Evolutionary conservation across 2,329 filamentous ascomycete species (phyloP), one percentile per base, ranked within the genome.

Genomic region (Apiospora pterosperma): DNA sequence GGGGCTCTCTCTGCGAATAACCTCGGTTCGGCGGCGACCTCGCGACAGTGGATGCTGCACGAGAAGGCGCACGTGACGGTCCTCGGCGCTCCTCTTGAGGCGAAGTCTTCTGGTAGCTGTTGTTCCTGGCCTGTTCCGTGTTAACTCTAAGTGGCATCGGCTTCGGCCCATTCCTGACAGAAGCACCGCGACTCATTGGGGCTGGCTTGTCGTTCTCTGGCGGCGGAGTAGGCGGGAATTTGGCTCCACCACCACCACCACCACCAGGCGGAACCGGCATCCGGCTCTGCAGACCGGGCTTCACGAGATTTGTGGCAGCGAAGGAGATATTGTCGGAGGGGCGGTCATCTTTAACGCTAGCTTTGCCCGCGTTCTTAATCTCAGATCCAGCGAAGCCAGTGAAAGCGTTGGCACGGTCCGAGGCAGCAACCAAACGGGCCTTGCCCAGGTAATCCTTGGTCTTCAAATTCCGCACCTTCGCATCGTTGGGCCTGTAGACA

Each of bases 361-460:
- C 69, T 72, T 84, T 85, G 41, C 79, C 82, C 62, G 85, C 87
- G 76, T 89, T 92, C 80, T 92, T 93, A 68, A 92, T 89, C 76
- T 93, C 93, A 2, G 88, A 88, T 55, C 90, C 92, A 67, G 90
- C 84, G 76, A 94, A 95, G 55, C 92, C 92, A 55, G 91, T 95
- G 72, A 92, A 96, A 31, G 89, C 90, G 77, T 94, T 95, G 68
- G 86, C 81, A 63, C 90, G 86, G 73, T 97, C 93, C 1, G 92
- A 92, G 31, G 94, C 92, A 28, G 96, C 96, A 10, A 99, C 92
- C 38, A 99, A 83, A 66, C 93, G 88, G n/a, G 96, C 93, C 78
- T 97, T 97, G 67, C 96, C 96, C 4, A 99, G 88, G 73, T 99
- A 99, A 75, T 99, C 94, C 77, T 98, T 98, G 25, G 93, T 92